A percentile compares a stretch with the other conserved stretches of the same genome.
These are phyloP conservation scores for Casaregolazyma suthepensis DNA, from an alignment of 1,139 yeast species.

Conservation along the genomic window DNA sequence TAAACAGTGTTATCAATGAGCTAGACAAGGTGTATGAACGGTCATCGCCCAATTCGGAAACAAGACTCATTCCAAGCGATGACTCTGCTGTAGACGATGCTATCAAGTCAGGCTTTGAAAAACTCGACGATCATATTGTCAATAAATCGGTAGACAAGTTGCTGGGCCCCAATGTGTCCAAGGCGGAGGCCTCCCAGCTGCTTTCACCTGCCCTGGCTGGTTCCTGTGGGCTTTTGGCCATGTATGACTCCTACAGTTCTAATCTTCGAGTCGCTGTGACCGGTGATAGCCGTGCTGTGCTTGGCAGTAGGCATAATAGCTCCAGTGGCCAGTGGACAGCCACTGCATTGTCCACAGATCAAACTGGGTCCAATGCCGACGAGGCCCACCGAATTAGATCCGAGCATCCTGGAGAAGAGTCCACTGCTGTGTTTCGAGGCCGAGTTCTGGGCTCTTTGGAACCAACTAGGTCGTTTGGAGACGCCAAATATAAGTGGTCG, in stretches of 20 bases:
- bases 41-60: slow-evolving; percentile 26
- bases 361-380: slow-evolving; percentile 85
- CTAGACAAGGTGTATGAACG: slow-evolving; percentile 58
- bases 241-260: slow-evolving; percentile 72
- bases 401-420: slow-evolving; percentile 90
- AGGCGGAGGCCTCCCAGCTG: slow-evolving; percentile 61
- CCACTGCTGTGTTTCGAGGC: slow-evolving; percentile 70
- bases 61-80: slow-evolving; percentile 48
- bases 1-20: slow-evolving; percentile 70
- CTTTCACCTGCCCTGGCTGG: slow-evolving; percentile 94
- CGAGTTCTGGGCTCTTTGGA: slow-evolving; percentile 91
- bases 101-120: slow-evolving; percentile 70
- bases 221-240: slow-evolving; percentile 83
- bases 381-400: slow-evolving; percentile 78
- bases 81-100: slow-evolving; percentile 73
- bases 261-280: slow-evolving; percentile 85
- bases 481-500: slow-evolving; percentile 82
- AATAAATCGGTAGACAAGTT: slow-evolving; percentile 64
- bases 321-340: slow-evolving; percentile 76
- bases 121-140: slow-evolving; percentile 82
- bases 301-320: slow-evolving; percentile 55
- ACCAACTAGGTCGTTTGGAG: slow-evolving; percentile 97
- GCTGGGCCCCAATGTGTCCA: slow-evolving; percentile 52
- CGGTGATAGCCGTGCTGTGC: slow-evolving; percentile 91
- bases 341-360: slow-evolving; percentile 79